phyloP scores from a whole-genome alignment of 164 flowering plant genomes.

The Protea cynaroides region DNA sequence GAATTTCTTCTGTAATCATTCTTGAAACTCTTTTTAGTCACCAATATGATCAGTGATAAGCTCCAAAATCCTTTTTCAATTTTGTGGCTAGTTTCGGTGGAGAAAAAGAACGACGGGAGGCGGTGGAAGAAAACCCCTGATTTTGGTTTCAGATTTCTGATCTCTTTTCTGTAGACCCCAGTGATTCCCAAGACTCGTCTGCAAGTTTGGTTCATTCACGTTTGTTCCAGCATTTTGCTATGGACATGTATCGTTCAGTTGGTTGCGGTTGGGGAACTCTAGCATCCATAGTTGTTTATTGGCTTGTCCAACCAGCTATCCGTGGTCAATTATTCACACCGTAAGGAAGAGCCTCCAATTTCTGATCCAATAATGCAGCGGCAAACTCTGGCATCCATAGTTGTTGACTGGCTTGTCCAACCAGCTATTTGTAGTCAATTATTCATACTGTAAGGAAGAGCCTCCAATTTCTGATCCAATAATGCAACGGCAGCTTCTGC shows the following conservation, averaged over 20 bases:
- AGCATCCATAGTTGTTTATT: constrained; percentile 48
- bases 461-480: constrained; percentile 16
- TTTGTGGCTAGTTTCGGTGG: too few relatives aligned
- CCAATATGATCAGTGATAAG: too few relatives aligned
- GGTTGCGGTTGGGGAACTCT: constrained; percentile 71
- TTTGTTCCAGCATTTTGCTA: constrained; percentile 78
- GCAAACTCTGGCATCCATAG: constrained; percentile 70
- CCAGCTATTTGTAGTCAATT: constrained; percentile 21
- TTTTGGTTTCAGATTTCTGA: too few relatives aligned
- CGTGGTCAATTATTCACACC: constrained; percentile 20
- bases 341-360: constrained; percentile 10
- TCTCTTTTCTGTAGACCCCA: too few relatives aligned
- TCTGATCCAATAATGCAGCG: constrained; percentile 24
- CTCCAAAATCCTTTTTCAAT: too few relatives aligned
- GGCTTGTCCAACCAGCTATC: constrained; percentile 30
- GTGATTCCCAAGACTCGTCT: constrained; percentile 48
- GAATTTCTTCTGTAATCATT: too few relatives aligned
- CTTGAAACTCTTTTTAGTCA: too few relatives aligned
- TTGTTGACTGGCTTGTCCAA: constrained; percentile 29
- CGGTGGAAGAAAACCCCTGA: too few relatives aligned
- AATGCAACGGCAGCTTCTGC: constrained; percentile 63
- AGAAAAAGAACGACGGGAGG: too few relatives aligned
- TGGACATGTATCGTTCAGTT: constrained; percentile 96
- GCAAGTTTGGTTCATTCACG: constrained; percentile 76
- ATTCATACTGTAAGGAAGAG: constrained; percentile 21